These are phyloP conservation scores for Drechslerella dactyloides DNA, from an alignment of 2,329 filamentous ascomycete genomes.

Conservation along the genomic window DNA sequence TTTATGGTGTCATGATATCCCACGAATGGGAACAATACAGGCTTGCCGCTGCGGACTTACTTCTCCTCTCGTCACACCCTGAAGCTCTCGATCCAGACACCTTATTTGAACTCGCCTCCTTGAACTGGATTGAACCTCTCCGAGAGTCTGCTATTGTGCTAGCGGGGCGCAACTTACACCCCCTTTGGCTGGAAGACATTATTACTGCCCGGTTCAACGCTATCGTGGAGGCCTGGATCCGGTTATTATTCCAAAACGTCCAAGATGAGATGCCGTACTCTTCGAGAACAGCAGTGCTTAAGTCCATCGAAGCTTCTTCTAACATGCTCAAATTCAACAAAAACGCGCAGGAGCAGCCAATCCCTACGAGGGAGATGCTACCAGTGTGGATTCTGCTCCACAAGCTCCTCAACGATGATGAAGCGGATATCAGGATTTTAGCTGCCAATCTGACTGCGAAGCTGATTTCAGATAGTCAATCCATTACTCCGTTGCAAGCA, in stretches of 20 bases:
- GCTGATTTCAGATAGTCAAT: slow-evolving; percentile 55
- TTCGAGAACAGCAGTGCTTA: slow-evolving; percentile 67
- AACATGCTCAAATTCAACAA: slow-evolving; percentile 61
- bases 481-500: slow-evolving; percentile 31
- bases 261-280: slow-evolving; percentile 65
- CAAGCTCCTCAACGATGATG: slow-evolving; percentile 83
- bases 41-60: slow-evolving; percentile 28
- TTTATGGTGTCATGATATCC: slow-evolving; percentile 11
- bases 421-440: slow-evolving; percentile 79
- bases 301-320: slow-evolving; percentile 60
- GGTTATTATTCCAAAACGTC: slow-evolving; percentile 25
- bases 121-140: slow-evolving; percentile 34
- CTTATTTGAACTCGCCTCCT: neutral
- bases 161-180: slow-evolving; percentile 14
- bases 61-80: slow-evolving; percentile 26
- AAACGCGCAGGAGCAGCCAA: slow-evolving; percentile 52
- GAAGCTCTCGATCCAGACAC: neutral
- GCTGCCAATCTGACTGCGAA: slow-evolving; percentile 60
- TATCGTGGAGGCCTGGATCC: slow-evolving; percentile 24
- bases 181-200: neutral
- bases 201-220: neutral
- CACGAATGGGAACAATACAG: slow-evolving; percentile 43
- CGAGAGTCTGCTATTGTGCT: slow-evolving; percentile 40
- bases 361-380: slow-evolving; percentile 59
- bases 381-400: slow-evolving; percentile 72